Base-by-base conservation (phyloP, 2,329 filamentous ascomycete species). In the Cladosporium sphaerospermum region DNA sequence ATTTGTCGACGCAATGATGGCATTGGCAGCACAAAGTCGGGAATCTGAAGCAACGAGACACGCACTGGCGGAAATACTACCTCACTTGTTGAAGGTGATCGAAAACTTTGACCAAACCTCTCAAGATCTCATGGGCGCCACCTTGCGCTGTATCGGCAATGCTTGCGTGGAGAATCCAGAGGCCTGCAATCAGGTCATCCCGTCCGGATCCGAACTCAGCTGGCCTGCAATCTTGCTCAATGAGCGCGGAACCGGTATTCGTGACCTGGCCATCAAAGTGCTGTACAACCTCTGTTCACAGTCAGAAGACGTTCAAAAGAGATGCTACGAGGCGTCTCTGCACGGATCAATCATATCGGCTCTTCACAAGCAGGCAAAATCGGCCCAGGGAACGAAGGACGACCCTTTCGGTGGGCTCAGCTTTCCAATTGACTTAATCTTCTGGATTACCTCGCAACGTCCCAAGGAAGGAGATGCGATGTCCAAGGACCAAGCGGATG, bases 211-310 rank as follows among this genome's bases (percentile, higher is more conserved):
- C 32, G 18, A 32, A 10, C 44, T 51, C 13, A 19, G 8, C 9
- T 43, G 39, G 32, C 31, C 5, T n/a, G 32, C 42, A 13, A 37
- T 16, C 10, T 37, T 51, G 40, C 32, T 51, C 13, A 19, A 9
- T 6, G 9, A 42, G 16, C 40, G 9, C 16, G 40, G 19, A 9
- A 9, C 6, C 5, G 40, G 28, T 6, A 9, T 42, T 5, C 32
- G 45, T 37, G 42, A 55, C 18, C 43, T 64, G 9, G 63, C 69
- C 43, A 60, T 71, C 32, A 71, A 67, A 37, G 73, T 74, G 2
- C 59, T 75, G 10, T 70, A 71, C 60, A 76, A 76, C 55, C 34
- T 51, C 16, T 51, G 48, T 40, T 44, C 39, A 72, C 45, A 73
- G 61, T 60, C 60, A 28, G 62, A 64, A 37, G 37, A 53, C 18